phyloP scores from a whole-genome alignment of 345 rosid genomes.

The Populus alba region DNA sequence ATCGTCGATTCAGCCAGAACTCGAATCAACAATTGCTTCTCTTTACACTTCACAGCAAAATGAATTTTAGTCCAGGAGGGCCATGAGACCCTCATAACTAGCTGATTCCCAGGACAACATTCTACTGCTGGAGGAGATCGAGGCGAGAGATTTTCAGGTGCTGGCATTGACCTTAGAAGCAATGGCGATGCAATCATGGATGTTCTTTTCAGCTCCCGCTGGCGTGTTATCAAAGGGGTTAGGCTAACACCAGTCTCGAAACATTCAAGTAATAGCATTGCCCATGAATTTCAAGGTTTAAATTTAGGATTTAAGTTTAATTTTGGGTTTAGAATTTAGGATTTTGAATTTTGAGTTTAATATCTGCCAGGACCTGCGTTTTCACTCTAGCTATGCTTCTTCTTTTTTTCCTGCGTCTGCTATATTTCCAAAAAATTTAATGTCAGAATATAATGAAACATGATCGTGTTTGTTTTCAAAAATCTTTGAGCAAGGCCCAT shows the following conservation, averaged over 20 bases:
- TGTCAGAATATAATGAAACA: too few relatives aligned
- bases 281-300: too few relatives aligned
- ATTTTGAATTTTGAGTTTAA: too few relatives aligned
- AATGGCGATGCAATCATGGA: slow-evolving; percentile 62
- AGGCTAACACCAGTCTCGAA: slow-evolving; percentile 36
- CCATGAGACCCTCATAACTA: slow-evolving; percentile 62
- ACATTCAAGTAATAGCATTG: too few relatives aligned
- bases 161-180: slow-evolving; percentile 53
- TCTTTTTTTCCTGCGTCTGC: too few relatives aligned
- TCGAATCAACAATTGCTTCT: slow-evolving; percentile 49
- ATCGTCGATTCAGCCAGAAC: slow-evolving; percentile 51
- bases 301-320: too few relatives aligned
- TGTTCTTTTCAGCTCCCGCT: slow-evolving; percentile 58
- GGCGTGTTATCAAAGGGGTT: slow-evolving; percentile 51
- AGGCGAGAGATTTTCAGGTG: slow-evolving; percentile 35
- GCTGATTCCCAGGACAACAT: slow-evolving; percentile 55
- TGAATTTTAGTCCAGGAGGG: slow-evolving; percentile 60
- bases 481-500: too few relatives aligned
- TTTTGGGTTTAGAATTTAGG: too few relatives aligned
- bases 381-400: too few relatives aligned
- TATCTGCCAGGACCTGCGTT: too few relatives aligned
- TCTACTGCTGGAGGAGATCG: slow-evolving; percentile 55
- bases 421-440: too few relatives aligned
- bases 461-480: too few relatives aligned
- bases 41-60: slow-evolving; percentile 59